Evolutionary conservation across 2,329 filamentous ascomycete genomes (phyloP).

Genomic region (Aaosphaeria pasadenensis): DNA sequence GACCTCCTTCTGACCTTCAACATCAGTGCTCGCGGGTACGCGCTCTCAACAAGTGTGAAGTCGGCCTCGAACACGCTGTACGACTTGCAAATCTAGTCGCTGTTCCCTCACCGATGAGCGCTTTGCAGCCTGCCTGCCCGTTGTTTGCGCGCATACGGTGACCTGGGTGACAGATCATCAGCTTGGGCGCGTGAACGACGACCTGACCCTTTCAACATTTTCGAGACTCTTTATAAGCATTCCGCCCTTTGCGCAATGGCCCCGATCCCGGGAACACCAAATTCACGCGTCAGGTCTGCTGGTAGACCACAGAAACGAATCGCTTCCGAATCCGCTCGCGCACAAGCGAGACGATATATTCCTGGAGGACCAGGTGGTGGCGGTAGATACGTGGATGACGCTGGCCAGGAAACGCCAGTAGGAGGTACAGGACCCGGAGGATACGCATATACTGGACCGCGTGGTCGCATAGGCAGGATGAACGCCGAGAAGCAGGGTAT

Average conservation of each 20-base stretch:
- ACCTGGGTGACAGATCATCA: conserved; percentile 4
- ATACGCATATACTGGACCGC: conserved; percentile 52
- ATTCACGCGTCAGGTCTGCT: conserved; percentile 33
- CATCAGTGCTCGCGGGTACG: background rate
- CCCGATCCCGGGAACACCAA: conserved; percentile 33
- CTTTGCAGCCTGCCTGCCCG: conserved; percentile 14
- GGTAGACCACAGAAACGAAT: conserved; percentile 30
- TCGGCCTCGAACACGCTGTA: background rate
- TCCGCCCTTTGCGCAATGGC: conserved; percentile 29
- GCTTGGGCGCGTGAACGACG: conserved; percentile 26
- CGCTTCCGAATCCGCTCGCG: conserved; percentile 41
- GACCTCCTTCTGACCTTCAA: background rate
- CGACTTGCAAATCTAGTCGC: conserved; percentile 1
- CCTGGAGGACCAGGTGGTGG: conserved; percentile 85
- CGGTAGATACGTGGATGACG: conserved; percentile 75
- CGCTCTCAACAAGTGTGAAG: background rate
- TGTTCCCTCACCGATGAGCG: conserved; percentile 19
- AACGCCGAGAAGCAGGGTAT: conserved; percentile 41
- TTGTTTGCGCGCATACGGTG: conserved; percentile 8
- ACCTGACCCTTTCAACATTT: conserved; percentile 9
- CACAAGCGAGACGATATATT: conserved; percentile 62
- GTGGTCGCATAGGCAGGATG: conserved; percentile 53
- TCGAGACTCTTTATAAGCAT: conserved; percentile 10
- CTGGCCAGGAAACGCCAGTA: conserved; percentile 60
- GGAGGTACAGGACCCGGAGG: conserved; percentile 48